Evolutionary conservation across 2,329 filamentous ascomycete species (phyloP).

Genomic region (Ophiocordyceps australis): DNA sequence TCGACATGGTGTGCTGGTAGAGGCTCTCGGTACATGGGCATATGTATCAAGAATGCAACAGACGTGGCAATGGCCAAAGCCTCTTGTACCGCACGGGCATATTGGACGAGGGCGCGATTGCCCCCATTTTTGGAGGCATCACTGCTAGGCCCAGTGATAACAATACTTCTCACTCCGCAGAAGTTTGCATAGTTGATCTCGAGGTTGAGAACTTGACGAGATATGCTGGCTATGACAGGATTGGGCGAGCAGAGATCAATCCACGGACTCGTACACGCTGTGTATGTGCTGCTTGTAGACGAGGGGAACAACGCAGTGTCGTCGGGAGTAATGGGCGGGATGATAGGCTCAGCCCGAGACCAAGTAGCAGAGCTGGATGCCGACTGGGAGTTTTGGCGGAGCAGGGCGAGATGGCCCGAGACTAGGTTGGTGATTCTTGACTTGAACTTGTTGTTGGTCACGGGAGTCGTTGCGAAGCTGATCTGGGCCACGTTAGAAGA

Average conservation of each 20-base stretch:
- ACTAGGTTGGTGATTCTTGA: slow-evolving; percentile 46
- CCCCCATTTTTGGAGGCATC: slow-evolving; percentile 34
- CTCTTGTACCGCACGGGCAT: slow-evolving; percentile 70
- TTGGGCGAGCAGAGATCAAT: slow-evolving; percentile 76
- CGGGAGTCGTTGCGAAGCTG: slow-evolving; percentile 59
- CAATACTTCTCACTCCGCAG: slow-evolving; percentile 69
- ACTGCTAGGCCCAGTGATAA: slow-evolving; percentile 61
- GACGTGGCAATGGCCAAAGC: slow-evolving; percentile 57
- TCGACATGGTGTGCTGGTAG: slow-evolving; percentile 32
- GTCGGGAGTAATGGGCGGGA: slow-evolving; percentile 55
- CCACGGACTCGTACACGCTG: slow-evolving; percentile 77
- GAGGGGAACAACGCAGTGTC: slow-evolving; percentile 60
- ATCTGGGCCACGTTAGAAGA: slow-evolving; percentile 32
- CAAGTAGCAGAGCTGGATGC: slow-evolving; percentile 22
- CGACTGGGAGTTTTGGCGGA: slow-evolving; percentile 20
- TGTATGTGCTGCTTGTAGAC: slow-evolving; percentile 50
- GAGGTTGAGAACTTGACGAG: slow-evolving; percentile 73
- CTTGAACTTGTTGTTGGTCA: slow-evolving; percentile 59
- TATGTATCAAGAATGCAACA: slow-evolving; percentile 61
- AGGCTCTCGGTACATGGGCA: slow-evolving; percentile 68
- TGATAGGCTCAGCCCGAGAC: slow-evolving; percentile 34
- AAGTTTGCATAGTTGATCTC: slow-evolving; percentile 93
- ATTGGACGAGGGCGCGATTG: slow-evolving; percentile 46
- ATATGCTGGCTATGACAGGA: slow-evolving; percentile 68
- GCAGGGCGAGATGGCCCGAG: slow-evolving; percentile 29